Evolutionary conservation across 1,284 basidiomycete species (phyloP).

Genomic region (Austropuccinia psidii): DNA sequence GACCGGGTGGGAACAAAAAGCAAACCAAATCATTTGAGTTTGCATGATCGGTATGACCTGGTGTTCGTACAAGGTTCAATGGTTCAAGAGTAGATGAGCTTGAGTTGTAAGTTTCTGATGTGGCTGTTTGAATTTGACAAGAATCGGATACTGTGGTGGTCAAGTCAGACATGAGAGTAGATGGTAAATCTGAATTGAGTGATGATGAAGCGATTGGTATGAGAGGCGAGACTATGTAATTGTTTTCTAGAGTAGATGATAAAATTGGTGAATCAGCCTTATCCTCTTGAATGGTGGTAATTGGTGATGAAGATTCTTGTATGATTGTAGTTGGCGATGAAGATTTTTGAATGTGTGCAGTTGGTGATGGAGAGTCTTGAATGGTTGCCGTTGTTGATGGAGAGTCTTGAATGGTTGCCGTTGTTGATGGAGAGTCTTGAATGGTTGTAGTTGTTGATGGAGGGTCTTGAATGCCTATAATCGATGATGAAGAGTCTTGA

Average conservation of each 20-base stretch:
- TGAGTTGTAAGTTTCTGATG: not conserved
- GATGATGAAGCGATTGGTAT: too few relatives aligned
- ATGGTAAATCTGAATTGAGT: not conserved
- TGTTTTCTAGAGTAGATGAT: too few relatives aligned
- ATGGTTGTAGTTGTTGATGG: not conserved
- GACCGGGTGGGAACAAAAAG: slow-evolving; percentile 1
- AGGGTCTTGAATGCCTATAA: not conserved
- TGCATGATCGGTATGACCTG: not conserved
- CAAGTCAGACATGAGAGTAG: not conserved
- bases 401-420: not conserved
- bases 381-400: not conserved
- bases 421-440: not conserved
- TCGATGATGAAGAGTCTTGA: not conserved
- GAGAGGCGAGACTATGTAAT: too few relatives aligned
- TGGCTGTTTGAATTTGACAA: not conserved
- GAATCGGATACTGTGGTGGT: not conserved
- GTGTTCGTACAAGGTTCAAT: not conserved
- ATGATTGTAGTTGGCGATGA: too few relatives aligned
- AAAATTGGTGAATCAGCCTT: too few relatives aligned
- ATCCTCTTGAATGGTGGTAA: too few relatives aligned
- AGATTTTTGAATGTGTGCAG: too few relatives aligned
- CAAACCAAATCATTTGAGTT: not conserved
- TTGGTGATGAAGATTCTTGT: too few relatives aligned
- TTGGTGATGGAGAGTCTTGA: not conserved
- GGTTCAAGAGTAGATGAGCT: not conserved